phyloP scores from a whole-genome alignment of 768 basidiomycete genomes.

The Amyloporia xantha region DNA sequence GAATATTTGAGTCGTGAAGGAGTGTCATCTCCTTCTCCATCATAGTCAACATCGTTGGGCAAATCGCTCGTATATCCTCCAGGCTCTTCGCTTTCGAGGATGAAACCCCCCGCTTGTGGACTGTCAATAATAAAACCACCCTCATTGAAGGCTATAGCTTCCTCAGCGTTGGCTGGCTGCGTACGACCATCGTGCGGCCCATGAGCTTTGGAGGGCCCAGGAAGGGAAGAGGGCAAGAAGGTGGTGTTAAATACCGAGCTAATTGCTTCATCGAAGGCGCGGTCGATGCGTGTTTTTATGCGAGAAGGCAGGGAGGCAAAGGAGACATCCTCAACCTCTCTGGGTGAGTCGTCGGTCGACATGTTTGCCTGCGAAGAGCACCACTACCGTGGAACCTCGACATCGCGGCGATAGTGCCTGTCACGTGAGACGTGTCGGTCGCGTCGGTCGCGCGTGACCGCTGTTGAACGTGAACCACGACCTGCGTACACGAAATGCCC shows the following conservation, averaged over 20 bases:
- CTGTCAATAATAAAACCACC: slow-evolving; percentile 7
- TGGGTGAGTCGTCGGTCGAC: neutral
- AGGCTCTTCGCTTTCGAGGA: slow-evolving; percentile 21
- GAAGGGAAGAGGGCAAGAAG: too few species aligned
- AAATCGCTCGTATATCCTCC: slow-evolving; percentile 8
- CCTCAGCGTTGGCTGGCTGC: too few species aligned
- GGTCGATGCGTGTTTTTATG: slow-evolving; percentile 43
- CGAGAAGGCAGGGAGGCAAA: slow-evolving; percentile 36
- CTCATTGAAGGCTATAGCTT: too few species aligned
- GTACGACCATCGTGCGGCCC: too few species aligned
- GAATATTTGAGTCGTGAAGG: slow-evolving; percentile 9
- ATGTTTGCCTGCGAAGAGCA: neutral
- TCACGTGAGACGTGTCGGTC: slow-evolving; percentile 16
- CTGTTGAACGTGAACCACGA: slow-evolving; percentile 14
- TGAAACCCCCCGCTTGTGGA: slow-evolving; percentile 22
- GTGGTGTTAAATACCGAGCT: too few species aligned
- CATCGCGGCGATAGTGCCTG: slow-evolving; percentile 5
- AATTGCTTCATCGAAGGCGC: slow-evolving; percentile 41
- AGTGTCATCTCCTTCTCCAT: too few species aligned
- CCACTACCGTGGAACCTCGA: slow-evolving; percentile 1
- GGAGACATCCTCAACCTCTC: slow-evolving; percentile 12
- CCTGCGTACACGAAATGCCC: slow-evolving; percentile 8
- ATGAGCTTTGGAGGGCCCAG: too few species aligned
- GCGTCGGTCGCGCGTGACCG: slow-evolving; percentile 1
- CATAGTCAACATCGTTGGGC: too few species aligned